Base-by-base conservation (phyloP, 176 grass and related monocot genomes). In the Carex parvula region DNA sequence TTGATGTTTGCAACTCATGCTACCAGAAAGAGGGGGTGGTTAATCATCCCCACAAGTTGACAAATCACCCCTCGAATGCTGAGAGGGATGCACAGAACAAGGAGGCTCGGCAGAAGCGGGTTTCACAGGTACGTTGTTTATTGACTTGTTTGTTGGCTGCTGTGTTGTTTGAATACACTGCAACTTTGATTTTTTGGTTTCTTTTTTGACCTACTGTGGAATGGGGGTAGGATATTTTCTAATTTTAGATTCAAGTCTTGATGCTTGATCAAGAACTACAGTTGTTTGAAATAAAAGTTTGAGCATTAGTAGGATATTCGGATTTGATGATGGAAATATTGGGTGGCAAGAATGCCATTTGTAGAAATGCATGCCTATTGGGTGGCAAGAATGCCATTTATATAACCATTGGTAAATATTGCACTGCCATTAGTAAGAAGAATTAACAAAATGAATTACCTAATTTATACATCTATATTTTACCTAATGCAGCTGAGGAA, bases 31-130 rank as follows among this genome's bases (percentile, higher is more conserved):
- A 92, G 87, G 93, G 85, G 18, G 89, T 85, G 55, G 87, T 96
- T 54, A 92, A 44, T 86, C 97, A 99, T 93, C 84, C 83, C 83
- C 97, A 99, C 90, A 91, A 88, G 59, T 89, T 99, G 82, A 96
- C 96, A 39, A 99, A 92, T 81, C 91, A 96, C 89, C 93, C 97
- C 48, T 94, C 97, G 72, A 88, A 79, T 68, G 88, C 84, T 2
- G 97, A 99, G 5, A 91, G 90, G 82, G 90, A 99, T 94, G 97
- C 93, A 67, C 97, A 99, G 85, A 99, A 96, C 30, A 93, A 88
- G 79, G 97, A 99, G 91, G 97, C 97, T 84, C 91, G 97, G 53
- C 93, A 95, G 88, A 87, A 90, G 52, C 97, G 97, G 42, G 93
- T 99, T 80, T 84, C 90, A 3, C 97, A 99, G 93, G 97, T 95